phyloP scores from a whole-genome alignment of 768 basidiomycete genomes.

The Naganishia vishniacii region DNA sequence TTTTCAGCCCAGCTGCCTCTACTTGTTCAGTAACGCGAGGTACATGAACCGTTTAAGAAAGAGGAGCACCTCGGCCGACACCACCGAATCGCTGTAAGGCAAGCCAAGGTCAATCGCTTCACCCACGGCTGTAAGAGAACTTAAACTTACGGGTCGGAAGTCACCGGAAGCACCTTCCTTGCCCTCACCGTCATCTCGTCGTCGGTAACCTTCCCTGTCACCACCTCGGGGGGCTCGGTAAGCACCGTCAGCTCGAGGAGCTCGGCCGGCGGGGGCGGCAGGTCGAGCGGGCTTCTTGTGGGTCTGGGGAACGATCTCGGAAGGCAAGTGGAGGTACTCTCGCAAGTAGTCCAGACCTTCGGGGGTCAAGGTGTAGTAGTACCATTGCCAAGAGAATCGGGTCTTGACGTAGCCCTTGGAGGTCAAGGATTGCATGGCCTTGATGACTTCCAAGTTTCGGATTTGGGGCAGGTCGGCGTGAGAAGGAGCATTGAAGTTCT shows the following conservation, averaged over 20 bases:
- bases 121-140: not conserved
- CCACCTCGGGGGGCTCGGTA: conserved; percentile 76
- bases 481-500: conserved; percentile 95
- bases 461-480: conserved; percentile 74
- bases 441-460: conserved; percentile 66
- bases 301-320: conserved; percentile 92
- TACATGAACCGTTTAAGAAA: conserved; percentile 37
- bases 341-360: conserved; percentile 97
- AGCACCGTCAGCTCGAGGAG: conserved; percentile 67
- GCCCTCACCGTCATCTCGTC: conserved; percentile 59
- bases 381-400: conserved; percentile 99
- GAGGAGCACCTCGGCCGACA: conserved; percentile 49
- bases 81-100: conserved; percentile 42
- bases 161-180: conserved; percentile 86
- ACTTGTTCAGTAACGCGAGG: conserved; percentile 1
- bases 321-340: conserved; percentile 89
- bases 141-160: conserved; percentile 60
- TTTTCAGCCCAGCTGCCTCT: conserved; percentile 10
- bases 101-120: conserved; percentile 21
- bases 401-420: conserved; percentile 89
- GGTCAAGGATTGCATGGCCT: conserved; percentile 64
- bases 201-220: conserved; percentile 72
- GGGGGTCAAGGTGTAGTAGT: conserved; percentile 93
- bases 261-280: conserved; percentile 64
- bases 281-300: conserved; percentile 89